Conservation (phyloP, 345 rosid genomes). For the Theobroma cacao region DNA sequence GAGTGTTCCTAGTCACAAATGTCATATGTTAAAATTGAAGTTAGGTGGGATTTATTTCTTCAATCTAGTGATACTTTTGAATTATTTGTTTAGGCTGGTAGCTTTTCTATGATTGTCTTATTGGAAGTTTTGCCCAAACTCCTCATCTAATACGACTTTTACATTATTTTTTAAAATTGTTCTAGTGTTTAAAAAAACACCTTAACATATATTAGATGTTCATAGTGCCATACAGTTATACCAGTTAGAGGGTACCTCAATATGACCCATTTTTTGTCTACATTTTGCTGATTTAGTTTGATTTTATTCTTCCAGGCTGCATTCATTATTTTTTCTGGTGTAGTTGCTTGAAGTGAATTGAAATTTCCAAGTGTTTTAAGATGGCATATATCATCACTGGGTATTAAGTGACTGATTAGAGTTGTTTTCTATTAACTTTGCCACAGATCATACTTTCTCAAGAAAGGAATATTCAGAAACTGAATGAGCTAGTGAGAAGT, state of each 20-base stretch:
- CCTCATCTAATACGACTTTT: neutral
- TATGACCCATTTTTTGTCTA: neutral
- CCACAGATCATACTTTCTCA: conserved; percentile 69
- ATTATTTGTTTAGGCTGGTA: neutral
- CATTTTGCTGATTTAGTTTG: neutral
- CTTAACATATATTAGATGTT: neutral
- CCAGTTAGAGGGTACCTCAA: neutral
- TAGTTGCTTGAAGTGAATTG: neutral
- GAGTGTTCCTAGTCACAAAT: neutral
- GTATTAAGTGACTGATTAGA: neutral
- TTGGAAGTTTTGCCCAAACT: neutral
- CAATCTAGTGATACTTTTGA: neutral
- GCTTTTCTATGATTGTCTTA: neutral
- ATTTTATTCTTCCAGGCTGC: neutral
- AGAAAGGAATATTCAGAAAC: conserved; percentile 68
- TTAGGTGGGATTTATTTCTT: conserved; percentile 3
- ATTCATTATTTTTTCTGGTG: neutral
- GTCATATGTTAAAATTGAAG: neutral
- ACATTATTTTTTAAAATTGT: neutral
- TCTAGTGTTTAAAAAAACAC: neutral
- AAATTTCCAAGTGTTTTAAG: neutral
- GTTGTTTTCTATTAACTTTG: neutral
- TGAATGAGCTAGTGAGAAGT: conserved; percentile 51
- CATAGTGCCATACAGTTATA: neutral
- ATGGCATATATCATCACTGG: neutral